Base-by-base conservation (phyloP, 306 rosid species). In the Crotalaria pallida region DNA sequence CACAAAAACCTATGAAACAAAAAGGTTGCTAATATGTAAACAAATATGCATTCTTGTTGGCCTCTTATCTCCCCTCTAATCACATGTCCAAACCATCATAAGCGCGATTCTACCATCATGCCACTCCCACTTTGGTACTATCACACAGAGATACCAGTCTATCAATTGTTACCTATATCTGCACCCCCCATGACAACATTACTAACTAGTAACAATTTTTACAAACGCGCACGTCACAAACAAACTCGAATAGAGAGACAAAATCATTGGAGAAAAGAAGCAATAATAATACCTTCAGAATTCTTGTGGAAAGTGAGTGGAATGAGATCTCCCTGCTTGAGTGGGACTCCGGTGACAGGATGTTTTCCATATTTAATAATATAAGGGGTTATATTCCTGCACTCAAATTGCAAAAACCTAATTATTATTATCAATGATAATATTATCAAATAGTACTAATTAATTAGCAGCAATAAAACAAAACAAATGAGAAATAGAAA, bases 221-320 rank as follows among this genome's bases (percentile, higher is more conserved):
- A 71, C 75, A 17, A 27, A 27, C 58, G 50, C 26, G n/a, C n/a
- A n/a, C n/a, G n/a, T n/a, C n/a, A n/a, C n/a, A 31, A 31, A 61
- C 15, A 6, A 36, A 57, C 18, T 3, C 22, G 17, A 34, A 67
- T 10, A 12, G 2, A 34, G n/a, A 31, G 43, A 31, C 73, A 43
- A 12, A 56, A 36, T 3, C 45, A 15, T 18, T 31, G 36, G 7
- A 24, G 17, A 15, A 15, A 50, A 53, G n/a, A 26, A 56, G 48
- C 5, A 73, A 75, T 11, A 71, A 26, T 29, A 7, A 38, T 0
- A 94, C 96, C 99, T 74, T 94, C 97, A 8, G 89, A 70, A 70
- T 94, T 94, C 83, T 91, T 94, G 90, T 94, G 99, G 78, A 94
- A 91, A 43, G 65, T 94, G 4, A 94, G 79, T 38, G 90, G 91